Base-by-base conservation (phyloP, 2,329 filamentous ascomycete species). In the Cytospora paraplurivora region DNA sequence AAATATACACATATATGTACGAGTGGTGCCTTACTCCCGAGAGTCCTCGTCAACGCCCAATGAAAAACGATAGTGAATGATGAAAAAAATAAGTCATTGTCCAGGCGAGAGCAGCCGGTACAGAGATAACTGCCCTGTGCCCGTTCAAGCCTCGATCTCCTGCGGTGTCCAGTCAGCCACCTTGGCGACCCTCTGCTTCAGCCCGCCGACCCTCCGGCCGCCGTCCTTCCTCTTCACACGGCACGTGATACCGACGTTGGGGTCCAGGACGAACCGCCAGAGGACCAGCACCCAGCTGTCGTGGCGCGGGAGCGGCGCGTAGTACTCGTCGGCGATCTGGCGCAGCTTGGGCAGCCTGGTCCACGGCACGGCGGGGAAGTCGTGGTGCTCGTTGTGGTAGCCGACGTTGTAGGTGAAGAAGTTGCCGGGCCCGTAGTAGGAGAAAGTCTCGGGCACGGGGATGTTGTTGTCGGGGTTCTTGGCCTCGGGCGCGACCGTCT, bases 331-430 rank as follows among this genome's bases (percentile, higher is more conserved):
- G 1, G 95, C 95, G 62, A 96, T 90, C 67, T 86, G 79, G 72
- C 93, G 87, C 60, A 99, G 81, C 72, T 82, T 83, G 61, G 88
- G 90, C 47, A 99, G 83, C 37, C 90, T 84, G 11, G 93, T 97
- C 95, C 95, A 99, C 0, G 95, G 94, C 54, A 99, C 86, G 55
- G 95, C 95, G 12, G 95, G 95, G 79, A 99, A 99, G 77, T 99
- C 95, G 76, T 99, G 95, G 78, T 99, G 95, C 81, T 99, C 95
- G 75, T 99, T 99, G 81, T 99, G 95, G 72, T 97, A 81, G 59
- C 95, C 95, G 53, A 99, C 95, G 71, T 99, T 99, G 82, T 98
- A 99, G 0, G 93, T 97, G 56, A 99, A 78, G 71, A 93, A 78
- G 79, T 99, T 99, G 68, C 98, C 84, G 0, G 90, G 86, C 0